Evolutionary conservation across 192 early-diverging fungal species (phyloP).

Genomic region (Coemansia sp.): DNA sequence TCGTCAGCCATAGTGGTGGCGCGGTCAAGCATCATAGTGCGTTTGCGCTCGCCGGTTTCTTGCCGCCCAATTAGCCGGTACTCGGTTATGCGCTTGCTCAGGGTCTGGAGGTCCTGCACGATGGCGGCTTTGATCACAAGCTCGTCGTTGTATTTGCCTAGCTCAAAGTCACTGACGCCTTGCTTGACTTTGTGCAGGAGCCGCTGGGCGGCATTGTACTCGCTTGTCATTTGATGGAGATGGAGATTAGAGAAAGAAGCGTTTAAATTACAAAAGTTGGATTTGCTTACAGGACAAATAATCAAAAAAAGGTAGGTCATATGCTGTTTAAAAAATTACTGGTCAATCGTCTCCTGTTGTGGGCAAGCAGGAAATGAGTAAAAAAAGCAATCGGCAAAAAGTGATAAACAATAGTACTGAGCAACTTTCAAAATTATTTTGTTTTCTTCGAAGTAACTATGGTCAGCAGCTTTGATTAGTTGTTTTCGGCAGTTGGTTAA

Average conservation of each 20-base stretch:
- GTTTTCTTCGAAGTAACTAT: too few species aligned
- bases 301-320: too few species aligned
- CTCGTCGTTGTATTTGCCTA: conserved; percentile 12
- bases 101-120: conserved; percentile 40
- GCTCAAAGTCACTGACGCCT: conserved; percentile 48
- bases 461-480: too few species aligned
- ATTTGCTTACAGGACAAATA: too few species aligned
- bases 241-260: background rate
- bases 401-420: too few species aligned
- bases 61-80: conserved; percentile 46
- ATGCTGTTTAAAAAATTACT: too few species aligned
- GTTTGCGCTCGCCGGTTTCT: conserved; percentile 49
- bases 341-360: too few species aligned
- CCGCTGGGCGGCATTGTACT: conserved; percentile 54
- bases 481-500: too few species aligned
- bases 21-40: conserved; percentile 44
- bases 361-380: too few species aligned
- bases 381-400: too few species aligned
- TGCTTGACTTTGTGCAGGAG: conserved; percentile 53
- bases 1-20: conserved; percentile 41
- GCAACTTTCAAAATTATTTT: too few species aligned
- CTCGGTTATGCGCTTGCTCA: conserved; percentile 44
- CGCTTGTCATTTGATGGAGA: conserved; percentile 40
- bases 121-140: conserved; percentile 30
- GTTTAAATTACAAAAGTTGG: background rate